Evolutionary conservation across 1,139 yeast species (phyloP), one percentile per base, ranked within the genome.

Genomic region (Debaryomycetaceae sp.): DNA sequence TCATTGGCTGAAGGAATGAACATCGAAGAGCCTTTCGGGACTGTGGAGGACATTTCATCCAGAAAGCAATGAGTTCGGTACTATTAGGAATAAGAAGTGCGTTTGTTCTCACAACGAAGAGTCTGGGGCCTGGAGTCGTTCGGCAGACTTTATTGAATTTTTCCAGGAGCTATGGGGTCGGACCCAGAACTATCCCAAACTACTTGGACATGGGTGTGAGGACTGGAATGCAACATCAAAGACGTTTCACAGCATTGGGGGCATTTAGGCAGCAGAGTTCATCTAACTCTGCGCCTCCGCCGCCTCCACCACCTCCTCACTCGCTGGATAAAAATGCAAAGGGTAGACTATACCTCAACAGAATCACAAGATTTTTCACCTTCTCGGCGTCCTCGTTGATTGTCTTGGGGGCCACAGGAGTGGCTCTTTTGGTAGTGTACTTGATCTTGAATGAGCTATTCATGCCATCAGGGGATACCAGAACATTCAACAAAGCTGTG

Each of bases 381-480:
- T 84, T 84, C 50, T 72, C 85, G 3, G 62, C 78, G 9, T 81
- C 90, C 1, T 73, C 89, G 0, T 61, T 78, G 4, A 58, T 85
- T 38, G 88, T 86, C 0, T 53, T 84, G 13, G 87, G 86, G 6
- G 90, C 89, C 1, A 62, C 83, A 1, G 89, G 86, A 20, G 70
- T 86, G 7, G 81, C 83, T 0, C 69, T 87, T 1, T 72, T 89
- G 27, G 95, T 90, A 33, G 71, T 88, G 3, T 90, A 88, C 63
- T 75, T 88, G 51, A 80, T 90, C 34, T 78, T 87, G 14, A 76
- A 87, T 4, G 97, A 90, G 60, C 68, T 90, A 37, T 80, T 89
- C 52, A 77, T 91, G 45, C 97, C 97, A 6, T 84, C 95, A 0
- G 96, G 96, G 24, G 97, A 90, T 59, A 91, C 96, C 1, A 85